Percentiles rank a stretch among this genome's conserved stretches.
Conservation (phyloP, 345 rosid species). For the Lepidium africanum region DNA sequence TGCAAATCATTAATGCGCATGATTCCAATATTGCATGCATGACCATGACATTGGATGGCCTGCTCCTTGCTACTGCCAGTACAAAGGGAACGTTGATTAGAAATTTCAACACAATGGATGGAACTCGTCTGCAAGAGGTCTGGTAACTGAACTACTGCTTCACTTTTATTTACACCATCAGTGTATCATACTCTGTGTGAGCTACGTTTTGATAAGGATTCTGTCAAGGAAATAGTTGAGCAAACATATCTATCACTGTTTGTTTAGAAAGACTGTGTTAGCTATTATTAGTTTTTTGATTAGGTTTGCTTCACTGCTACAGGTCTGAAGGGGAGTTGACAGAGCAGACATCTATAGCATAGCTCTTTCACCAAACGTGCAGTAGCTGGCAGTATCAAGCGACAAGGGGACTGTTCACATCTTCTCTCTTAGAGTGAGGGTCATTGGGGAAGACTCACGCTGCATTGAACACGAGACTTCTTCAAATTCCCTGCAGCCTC, state of each 20-base stretch:
- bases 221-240: background rate
- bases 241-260: background rate
- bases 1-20: constrained; percentile 66
- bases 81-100: constrained; percentile 80
- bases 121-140: constrained; percentile 87
- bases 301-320: constrained; percentile 1
- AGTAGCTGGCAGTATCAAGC: constrained; percentile 89
- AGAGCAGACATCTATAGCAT: constrained; percentile 83
- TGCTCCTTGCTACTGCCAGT: constrained; percentile 91
- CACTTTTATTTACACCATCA: background rate
- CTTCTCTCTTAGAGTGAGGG: constrained; percentile 79
- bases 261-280: background rate
- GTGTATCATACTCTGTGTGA: background rate
- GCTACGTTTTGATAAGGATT: background rate
- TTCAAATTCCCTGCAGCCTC: constrained; percentile 56
- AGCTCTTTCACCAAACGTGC: constrained; percentile 64
- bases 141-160: constrained; percentile 6
- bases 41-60: constrained; percentile 81
- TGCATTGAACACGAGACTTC: constrained; percentile 44
- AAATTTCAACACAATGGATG: constrained; percentile 92
- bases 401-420: constrained; percentile 86
- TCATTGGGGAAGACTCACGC: constrained; percentile 58
- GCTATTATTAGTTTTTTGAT: too few species aligned
- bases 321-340: constrained; percentile 91
- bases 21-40: constrained; percentile 72